Evolutionary conservation across 192 early-diverging fungal species (phyloP), one percentile per base, ranked within the genome.

Genomic region (Chytriomyces hyalinus): DNA sequence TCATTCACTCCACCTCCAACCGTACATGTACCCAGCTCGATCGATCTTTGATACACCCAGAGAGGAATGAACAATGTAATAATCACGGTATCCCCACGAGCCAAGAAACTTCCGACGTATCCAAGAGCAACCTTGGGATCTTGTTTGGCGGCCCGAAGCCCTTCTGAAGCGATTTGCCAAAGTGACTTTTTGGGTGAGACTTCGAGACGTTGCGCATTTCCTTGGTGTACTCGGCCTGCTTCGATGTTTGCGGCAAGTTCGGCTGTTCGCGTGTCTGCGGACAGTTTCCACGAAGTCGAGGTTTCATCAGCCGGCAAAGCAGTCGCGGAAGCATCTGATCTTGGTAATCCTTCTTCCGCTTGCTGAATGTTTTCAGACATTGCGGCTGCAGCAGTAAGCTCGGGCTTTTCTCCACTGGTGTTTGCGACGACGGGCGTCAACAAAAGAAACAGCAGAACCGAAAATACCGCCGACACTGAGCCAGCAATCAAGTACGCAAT

Each of bases 1-100:
- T 75, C 77, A 13, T 76, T 49, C 36, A 68, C 78, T 36, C 36
- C 36, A 36, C 36, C 36, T 4, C 36, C 45, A 17, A 49, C 67
- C 15, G 44, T 49, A 6, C 92, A 93, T 28, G 83, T 78, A 1
- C 87, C 89, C 22, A 75, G 51, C 1, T 85, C 82, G 53, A 91
- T 69, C 69, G 89, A 93, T 75, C 90, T 86, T 48, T 91, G 72
- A 22, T 79, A 65, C 1, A 89, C 83, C 86, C 88, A 92, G 8
- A 93, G 82, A n/a, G 87, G 85, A 20, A 93, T 74, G 61, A 87
- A 93, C 1, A 88, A 81, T 0, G 92, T 86, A 22, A 93, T 79
- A 13, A 90, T 85, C 47, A 92, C 86, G 6, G 90, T 89, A 70
- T 93, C 92, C 3, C 88, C 91, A 51, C 92, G 83, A 5, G 92